These are phyloP conservation scores for Fusarium nisikadoi DNA, from an alignment of 2,329 filamentous ascomycete genomes.

Conservation along the genomic window DNA sequence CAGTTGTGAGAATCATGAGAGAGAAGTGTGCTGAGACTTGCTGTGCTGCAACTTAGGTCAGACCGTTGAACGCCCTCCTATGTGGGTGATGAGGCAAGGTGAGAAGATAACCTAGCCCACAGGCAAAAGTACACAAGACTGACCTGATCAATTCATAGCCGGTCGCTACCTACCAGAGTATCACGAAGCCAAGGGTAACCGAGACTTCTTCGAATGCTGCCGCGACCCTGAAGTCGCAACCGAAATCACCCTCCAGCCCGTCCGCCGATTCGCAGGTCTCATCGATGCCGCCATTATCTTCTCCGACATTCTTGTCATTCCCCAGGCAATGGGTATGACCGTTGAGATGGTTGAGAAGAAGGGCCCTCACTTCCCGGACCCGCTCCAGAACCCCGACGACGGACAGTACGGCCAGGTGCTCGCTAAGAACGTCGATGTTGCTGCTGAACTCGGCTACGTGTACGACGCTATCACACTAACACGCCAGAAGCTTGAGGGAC, in stretches of 20 bases:
- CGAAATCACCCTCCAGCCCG: slow-evolving; percentile 91
- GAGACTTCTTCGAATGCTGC: slow-evolving; percentile 98
- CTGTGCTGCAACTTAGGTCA: slow-evolving; percentile 68
- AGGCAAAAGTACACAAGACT: slow-evolving; percentile 1
- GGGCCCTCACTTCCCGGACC: slow-evolving; percentile 91
- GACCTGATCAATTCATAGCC: slow-evolving; percentile 62
- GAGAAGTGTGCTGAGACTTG: slow-evolving; percentile 37
- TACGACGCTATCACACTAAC: slow-evolving; percentile 96
- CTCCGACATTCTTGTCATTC: slow-evolving; percentile 97
- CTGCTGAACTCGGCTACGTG: slow-evolving; percentile 88
- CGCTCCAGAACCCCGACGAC: slow-evolving; percentile 81
- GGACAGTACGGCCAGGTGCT: slow-evolving; percentile 84
- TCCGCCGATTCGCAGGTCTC: slow-evolving; percentile 89
- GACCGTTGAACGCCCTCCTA: slow-evolving; percentile 89
- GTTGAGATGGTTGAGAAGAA: slow-evolving; percentile 99
- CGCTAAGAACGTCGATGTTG: slow-evolving; percentile 82
- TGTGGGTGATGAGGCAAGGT: slow-evolving; percentile 99
- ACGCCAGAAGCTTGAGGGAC: slow-evolving; percentile 83
- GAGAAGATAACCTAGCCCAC: slow-evolving; percentile 42
- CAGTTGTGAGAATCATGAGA: slow-evolving; percentile 11
- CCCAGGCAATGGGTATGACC: slow-evolving; percentile 97
- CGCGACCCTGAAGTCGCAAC: slow-evolving; percentile 92
- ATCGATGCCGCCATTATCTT: slow-evolving; percentile 99
- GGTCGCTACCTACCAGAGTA: slow-evolving; percentile 98
- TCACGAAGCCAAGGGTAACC: slow-evolving; percentile 88